Base-by-base conservation (phyloP, 1,284 basidiomycete genomes). In the Ceratobasidium sp. region DNA sequence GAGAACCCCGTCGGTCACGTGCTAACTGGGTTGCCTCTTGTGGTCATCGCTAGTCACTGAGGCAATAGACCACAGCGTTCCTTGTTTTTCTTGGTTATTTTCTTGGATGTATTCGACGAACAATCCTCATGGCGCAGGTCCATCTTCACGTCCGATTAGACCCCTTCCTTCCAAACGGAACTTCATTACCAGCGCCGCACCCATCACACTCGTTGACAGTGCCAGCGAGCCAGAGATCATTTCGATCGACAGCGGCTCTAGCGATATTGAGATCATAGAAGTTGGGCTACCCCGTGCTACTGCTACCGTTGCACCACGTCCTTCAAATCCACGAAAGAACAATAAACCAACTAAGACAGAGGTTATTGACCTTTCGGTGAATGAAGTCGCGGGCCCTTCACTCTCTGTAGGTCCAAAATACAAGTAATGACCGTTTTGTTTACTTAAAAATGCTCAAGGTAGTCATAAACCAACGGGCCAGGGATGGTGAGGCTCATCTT, bases 161-260 rank as follows among this genome's bases (percentile, higher is more conserved):
- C 61, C 61, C 7, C 22, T 48, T 14, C 61, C 58, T 39, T 6
- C 34, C 16, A 19, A 22, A 14, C 61, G 43, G 27, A 34, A 24
- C 16, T 29, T 31, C 43, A 19, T 46, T 22, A 48, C 43, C 22
- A 37, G 19, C 19, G 7, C 56, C n/a, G 5, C 24, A 27, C 24
- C 53, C 5, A 2, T 22, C 22, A 51, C 46, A n/a, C n/a, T n/a
- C n/a, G n/a, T n/a, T n/a, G 39, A 41, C 39, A 41, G 39, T 41
- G 39, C 39, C 24, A 72, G 68, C 48, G 68, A 61, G 27, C 56
- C 54, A 37, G 68, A 72, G n/a, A 48, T 72, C 19, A 72, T 49
- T 22, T 13, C 34, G 19, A 14, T 72, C n/a, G 16, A 13, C 8
- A 48, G 31, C 19, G 68, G 61, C 43, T 72, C 68, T 27, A 43